A percentile compares a stretch with the other conserved stretches of the same genome.
phyloP scores from a whole-genome alignment of 108 stramenopile genomes.

The Pseudonitzschia pungens region DNA sequence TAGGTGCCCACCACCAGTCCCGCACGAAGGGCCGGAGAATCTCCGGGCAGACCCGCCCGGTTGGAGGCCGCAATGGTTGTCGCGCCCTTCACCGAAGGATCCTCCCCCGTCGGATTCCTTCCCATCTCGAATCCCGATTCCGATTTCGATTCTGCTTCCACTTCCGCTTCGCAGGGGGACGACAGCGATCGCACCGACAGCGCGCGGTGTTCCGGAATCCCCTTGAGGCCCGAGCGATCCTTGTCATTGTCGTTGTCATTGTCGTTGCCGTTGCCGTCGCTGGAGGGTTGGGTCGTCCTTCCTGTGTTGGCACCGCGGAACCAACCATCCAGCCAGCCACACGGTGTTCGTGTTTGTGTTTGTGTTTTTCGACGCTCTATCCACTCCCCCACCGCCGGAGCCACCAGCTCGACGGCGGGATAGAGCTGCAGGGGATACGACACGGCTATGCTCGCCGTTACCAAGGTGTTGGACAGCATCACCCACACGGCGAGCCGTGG shows the following conservation, averaged over 20 bases:
- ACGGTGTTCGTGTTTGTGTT: background rate
- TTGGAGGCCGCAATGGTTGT: conserved; percentile 8
- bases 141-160: too few relatives aligned
- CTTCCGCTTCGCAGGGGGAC: conserved; percentile 16
- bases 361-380: background rate
- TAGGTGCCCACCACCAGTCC: conserved; percentile 57
- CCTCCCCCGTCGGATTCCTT: background rate
- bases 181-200: conserved; percentile 24
- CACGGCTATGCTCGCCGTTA: conserved; percentile 57
- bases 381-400: conserved; percentile 18
- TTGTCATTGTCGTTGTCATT: conserved; percentile 1
- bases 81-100: background rate
- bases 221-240: conserved; percentile 58
- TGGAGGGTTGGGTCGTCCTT: background rate
- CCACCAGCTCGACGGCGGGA: conserved; percentile 60
- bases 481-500: conserved; percentile 18
- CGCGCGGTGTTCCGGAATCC: conserved; percentile 51
- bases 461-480: conserved; percentile 55
- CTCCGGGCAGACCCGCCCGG: conserved; percentile 20
- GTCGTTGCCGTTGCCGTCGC: background rate
- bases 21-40: conserved; percentile 47
- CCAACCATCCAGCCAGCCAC: background rate
- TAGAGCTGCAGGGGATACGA: conserved; percentile 72
- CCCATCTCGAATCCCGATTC: background rate
- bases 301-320: background rate